These are phyloP conservation scores for Fusarium gaditjirri DNA, from an alignment of 2,329 filamentous ascomycete species.

Conservation along the genomic window DNA sequence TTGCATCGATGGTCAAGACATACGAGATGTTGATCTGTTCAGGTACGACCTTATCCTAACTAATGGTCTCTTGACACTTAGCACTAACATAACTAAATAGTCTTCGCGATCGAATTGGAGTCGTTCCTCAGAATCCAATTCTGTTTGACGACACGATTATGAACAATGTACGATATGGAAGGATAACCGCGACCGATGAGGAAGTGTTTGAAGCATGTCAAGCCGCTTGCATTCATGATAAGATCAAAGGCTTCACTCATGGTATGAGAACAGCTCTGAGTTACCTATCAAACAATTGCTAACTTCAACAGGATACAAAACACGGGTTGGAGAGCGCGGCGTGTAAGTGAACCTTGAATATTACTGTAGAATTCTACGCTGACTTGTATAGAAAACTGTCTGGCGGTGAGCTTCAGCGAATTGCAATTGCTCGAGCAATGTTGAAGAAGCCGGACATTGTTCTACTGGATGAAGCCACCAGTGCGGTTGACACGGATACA, in stretches of 20 bases:
- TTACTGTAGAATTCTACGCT: constrained; percentile 12
- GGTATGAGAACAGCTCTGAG: constrained; percentile 47
- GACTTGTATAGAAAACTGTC: constrained; percentile 64
- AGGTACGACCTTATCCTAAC: constrained; percentile 48
- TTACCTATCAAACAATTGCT: not conserved
- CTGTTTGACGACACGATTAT: constrained; percentile 69
- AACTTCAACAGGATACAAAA: constrained; percentile 56
- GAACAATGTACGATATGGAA: constrained; percentile 69
- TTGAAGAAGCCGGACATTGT: constrained; percentile 80
- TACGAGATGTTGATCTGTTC: constrained; percentile 63
- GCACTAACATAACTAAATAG: constrained; percentile 48
- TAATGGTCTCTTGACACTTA: constrained; percentile 5
- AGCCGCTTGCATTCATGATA: constrained; percentile 68
- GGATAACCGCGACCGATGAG: constrained; percentile 63
- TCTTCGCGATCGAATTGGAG: constrained; percentile 63
- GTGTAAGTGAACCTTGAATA: constrained; percentile 49
- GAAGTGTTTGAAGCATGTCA: constrained; percentile 65
- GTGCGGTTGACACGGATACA: constrained; percentile 77
- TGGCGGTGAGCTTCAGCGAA: constrained; percentile 73
- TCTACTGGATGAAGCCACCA: constrained; percentile 82
- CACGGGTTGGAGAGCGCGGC: constrained; percentile 62
- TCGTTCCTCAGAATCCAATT: constrained; percentile 66
- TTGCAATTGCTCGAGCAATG: constrained; percentile 77
- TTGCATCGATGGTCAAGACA: constrained; percentile 65
- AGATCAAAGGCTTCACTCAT: constrained; percentile 64